Evolutionary conservation across 352 stramenopile genomes (phyloP).

Genomic region (Globisporangium recalcitrans): DNA sequence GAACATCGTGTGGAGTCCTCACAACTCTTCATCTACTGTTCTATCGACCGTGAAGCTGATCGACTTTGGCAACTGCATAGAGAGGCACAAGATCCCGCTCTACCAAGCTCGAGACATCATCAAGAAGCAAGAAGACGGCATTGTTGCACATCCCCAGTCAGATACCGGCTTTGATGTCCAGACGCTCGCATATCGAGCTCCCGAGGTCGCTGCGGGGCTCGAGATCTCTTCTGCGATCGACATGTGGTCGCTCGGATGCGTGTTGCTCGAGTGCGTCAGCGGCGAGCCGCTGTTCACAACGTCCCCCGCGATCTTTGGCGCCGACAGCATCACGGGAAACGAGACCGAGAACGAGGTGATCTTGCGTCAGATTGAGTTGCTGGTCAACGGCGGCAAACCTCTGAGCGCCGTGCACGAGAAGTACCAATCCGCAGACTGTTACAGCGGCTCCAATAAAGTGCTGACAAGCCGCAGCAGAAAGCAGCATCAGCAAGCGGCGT

Average conservation of each 20-base stretch:
- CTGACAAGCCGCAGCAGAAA: neutral
- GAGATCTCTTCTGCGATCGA: constrained; percentile 58
- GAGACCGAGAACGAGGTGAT: constrained; percentile 32
- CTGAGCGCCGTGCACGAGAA: constrained; percentile 19
- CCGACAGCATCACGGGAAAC: neutral
- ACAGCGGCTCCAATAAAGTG: neutral
- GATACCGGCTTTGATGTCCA: constrained; percentile 61
- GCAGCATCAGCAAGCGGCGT: constrained; percentile 1
- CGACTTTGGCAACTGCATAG: constrained; percentile 77
- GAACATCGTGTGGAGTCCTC: constrained; percentile 39
- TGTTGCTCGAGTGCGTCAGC: constrained; percentile 57
- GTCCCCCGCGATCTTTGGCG: neutral
- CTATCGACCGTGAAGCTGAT: constrained; percentile 47
- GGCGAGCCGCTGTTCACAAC: constrained; percentile 52
- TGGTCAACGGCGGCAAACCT: constrained; percentile 26
- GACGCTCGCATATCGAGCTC: constrained; percentile 65
- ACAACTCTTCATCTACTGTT: neutral
- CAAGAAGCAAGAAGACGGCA: no score
- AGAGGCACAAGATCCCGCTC: constrained; percentile 29
- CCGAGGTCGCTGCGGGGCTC: constrained; percentile 59
- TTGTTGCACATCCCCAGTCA: no score
- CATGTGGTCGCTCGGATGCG: constrained; percentile 76
- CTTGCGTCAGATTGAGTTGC: constrained; percentile 37
- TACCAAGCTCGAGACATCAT: constrained; percentile 16
- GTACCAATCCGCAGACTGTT: constrained; percentile 18